Base-by-base conservation (phyloP, 768 basidiomycete species). In the Hydnum rufescens region DNA sequence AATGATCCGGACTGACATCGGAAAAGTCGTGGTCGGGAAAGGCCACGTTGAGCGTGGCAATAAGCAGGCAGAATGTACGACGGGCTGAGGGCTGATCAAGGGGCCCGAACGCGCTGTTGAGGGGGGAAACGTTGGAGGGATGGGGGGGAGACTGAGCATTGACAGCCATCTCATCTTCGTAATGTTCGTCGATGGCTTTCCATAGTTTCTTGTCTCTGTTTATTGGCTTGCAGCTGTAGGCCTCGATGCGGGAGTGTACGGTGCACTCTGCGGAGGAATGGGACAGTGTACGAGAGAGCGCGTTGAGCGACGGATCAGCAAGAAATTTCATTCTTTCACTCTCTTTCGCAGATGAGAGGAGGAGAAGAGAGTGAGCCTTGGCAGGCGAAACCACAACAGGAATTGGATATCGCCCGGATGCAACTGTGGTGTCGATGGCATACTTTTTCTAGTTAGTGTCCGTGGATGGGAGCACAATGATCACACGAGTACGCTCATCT, bases 21-120 rank as follows among this genome's bases (percentile, higher is more conserved):
- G 86, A 85, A 70, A 97, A 99, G 62, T 96, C 92, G 68, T 96
- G 76, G 74, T 97, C 93, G 2, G 93, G 93, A 63, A 92, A 99
- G 4, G 93, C 92, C 61, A 88, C 77, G 70, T 99, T 99, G 60
- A 99, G 80, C 2, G 90, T 89, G 30, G 88, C 84, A 61, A 97
- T 95, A 64, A 97, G 82, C 49, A 92, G 78, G 70, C 90, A 95
- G 53, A 95, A 80, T 3, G 86, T 92, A 74, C 93, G 95, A 60
- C 88, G 74, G 31, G 82, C 80, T 44, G 74, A 70, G 42, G 79
- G 81, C 61, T 85, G 80, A 70, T 84, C 80, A 62, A 95, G 80
- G 49, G 87, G 80, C 2, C 92, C 92, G 60, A 97, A 97, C 0
- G 88, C 82, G 42, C 85, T 56, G 4, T 57, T 55, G 46, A 53